Percentiles rank a stretch among this genome's conserved stretches.
Conservation (phyloP, 768 basidiomycete genomes). For the Brasilioporus rufonigricans region DNA sequence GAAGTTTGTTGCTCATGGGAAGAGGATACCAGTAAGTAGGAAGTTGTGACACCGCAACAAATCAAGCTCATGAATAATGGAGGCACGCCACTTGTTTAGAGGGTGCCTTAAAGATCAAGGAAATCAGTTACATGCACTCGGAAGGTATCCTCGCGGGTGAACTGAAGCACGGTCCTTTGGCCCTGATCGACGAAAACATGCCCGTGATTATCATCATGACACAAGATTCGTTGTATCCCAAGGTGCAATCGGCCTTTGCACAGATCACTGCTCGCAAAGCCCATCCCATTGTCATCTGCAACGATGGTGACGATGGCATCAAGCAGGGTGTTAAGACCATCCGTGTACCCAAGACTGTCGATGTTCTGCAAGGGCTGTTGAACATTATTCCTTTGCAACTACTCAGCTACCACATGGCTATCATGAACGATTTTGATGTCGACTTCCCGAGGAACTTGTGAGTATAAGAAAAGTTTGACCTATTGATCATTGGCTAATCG, state of each 20-base stretch:
- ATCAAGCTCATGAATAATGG: background rate
- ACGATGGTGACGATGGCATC: constrained; percentile 85
- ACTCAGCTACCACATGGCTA: constrained; percentile 93
- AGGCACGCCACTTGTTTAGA: constrained; percentile 96
- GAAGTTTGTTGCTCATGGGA: constrained; percentile 94
- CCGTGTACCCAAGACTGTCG: constrained; percentile 91
- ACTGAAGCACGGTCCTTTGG: constrained; percentile 97
- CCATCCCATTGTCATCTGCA: constrained; percentile 91
- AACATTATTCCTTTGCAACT: constrained; percentile 97
- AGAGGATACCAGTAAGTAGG: constrained; percentile 86
- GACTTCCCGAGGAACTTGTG: constrained; percentile 97
- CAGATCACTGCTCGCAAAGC: constrained; percentile 99
- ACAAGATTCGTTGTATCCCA: constrained; percentile 95
- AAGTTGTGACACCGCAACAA: no score
- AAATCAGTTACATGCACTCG: constrained; percentile 77
- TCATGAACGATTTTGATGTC: constrained; percentile 95
- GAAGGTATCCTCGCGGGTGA: constrained; percentile 94
- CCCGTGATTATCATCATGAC: constrained; percentile 99
- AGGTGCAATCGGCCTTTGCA: constrained; percentile 93
- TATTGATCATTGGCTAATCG: constrained; percentile 8
- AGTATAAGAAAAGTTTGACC: constrained; percentile 31
- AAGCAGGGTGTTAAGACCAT: constrained; percentile 78
- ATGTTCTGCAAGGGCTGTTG: constrained; percentile 91
- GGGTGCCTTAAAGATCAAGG: constrained; percentile 99
- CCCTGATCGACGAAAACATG: constrained; percentile 98